Evolutionary conservation across 805 yeast species (phyloP), one percentile per base, ranked within the genome.

Genomic region (Schwanniomyces vanrijiae): DNA sequence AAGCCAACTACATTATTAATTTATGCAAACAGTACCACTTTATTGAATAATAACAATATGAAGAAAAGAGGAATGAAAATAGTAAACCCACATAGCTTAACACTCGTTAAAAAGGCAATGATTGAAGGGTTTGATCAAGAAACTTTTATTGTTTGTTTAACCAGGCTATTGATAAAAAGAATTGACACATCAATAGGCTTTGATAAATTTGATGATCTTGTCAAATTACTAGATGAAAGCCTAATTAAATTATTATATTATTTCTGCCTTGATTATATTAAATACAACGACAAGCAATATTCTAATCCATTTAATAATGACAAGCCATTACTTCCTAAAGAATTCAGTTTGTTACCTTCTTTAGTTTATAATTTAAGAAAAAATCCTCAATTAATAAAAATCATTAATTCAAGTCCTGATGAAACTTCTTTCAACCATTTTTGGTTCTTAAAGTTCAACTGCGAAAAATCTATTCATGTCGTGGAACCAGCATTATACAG

Each of bases 371-470:
- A 63, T 44, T 59, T 74, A 45, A 54, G 73, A 42, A 60, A 64
- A 43, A 69, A 69, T 43, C 69, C 67, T 3, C 68, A 65, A 26
- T 62, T 75, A 24, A 52, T 73, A 7, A 55, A 62, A 34, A 65
- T 69, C 3, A 73, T 71, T 55, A 73, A 73, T 49, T 63, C 72
- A 9, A 66, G 73, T 43, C 79, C 78, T 0, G 79, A 75, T 46
- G 78, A 74, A 52, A 70, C 77, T n/a, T 72, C 77, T 11, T 64
- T 51, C 49, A 62, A 70, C 48, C 74, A 71, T 48, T 60, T 62
- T 39, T 55, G 64, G 60, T 68, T 69, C 37, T 44, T 61, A 40
- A 57, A 49, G 37, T 43, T 58, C 21, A 45, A 52, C 6, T 38
- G 48, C 11, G 50, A 54, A 3, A 43, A 43, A 5, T 60, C 73